Evolutionary conservation across 2,329 filamentous ascomycete genomes (phyloP).

Genomic region (Calonectria leucothoes): DNA sequence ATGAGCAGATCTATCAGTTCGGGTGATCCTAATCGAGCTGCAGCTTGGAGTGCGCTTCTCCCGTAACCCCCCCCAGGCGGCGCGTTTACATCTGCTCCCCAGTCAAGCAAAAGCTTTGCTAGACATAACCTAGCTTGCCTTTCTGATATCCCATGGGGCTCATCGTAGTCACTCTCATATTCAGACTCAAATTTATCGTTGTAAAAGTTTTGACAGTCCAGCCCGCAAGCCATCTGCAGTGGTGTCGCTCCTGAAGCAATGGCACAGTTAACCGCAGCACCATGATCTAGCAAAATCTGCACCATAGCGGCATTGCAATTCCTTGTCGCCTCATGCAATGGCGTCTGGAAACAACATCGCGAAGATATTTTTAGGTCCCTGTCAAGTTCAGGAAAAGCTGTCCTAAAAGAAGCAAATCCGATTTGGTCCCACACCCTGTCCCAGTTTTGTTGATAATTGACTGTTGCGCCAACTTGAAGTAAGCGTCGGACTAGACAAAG

Average conservation of each 20-base stretch:
- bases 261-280: not conserved
- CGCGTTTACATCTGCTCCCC: not conserved
- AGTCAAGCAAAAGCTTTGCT: not conserved
- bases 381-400: not conserved
- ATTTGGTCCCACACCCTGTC: not conserved
- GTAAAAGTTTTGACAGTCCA: not conserved
- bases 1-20: not conserved
- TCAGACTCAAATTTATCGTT: no score
- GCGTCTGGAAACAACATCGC: not conserved
- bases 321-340: not conserved
- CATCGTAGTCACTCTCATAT: not conserved
- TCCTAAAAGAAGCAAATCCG: not conserved
- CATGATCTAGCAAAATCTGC: not conserved
- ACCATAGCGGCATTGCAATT: not conserved
- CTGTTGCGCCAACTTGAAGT: not conserved
- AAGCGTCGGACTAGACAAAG: not conserved
- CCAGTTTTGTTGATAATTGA: not conserved
- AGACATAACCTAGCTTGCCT: not conserved
- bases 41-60: not conserved
- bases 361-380: not conserved
- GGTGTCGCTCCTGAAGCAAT: not conserved
- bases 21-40: not conserved
- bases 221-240: not conserved
- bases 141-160: not conserved
- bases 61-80: not conserved